Percentiles rank a stretch among this genome's conserved stretches.
Evolutionary conservation across 2,329 filamentous ascomycete species (phyloP).

Genomic region (Curvularia hawaiiensis): DNA sequence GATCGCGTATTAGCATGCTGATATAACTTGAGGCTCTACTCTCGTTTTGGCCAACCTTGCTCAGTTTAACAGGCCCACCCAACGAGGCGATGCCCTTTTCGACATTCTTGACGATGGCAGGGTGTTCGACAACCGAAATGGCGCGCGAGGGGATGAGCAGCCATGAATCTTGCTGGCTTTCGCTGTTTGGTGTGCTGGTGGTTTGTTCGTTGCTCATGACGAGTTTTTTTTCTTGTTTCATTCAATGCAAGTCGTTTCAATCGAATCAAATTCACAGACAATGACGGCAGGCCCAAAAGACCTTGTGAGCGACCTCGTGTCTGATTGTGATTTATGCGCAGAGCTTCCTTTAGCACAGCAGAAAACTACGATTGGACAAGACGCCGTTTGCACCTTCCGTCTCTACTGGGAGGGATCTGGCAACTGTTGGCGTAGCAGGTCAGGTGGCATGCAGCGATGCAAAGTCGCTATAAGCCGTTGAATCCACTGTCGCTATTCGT

Average conservation of each 20-base stretch:
- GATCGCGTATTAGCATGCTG: slow-evolving; percentile 16
- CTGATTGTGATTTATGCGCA: background rate
- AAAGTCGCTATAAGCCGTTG: background rate
- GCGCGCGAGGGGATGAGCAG: slow-evolving; percentile 58
- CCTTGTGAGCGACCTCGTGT: background rate
- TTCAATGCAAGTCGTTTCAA: background rate
- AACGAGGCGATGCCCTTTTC: slow-evolving; percentile 68
- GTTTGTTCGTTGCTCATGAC: slow-evolving; percentile 19
- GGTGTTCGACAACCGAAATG: slow-evolving; percentile 69
- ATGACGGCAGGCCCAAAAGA: background rate
- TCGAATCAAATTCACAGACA: background rate
- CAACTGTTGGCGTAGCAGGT: background rate
- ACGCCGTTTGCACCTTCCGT: background rate
- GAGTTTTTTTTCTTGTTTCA: background rate
- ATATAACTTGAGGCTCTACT: slow-evolving; percentile 4
- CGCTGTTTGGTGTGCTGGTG: slow-evolving; percentile 10
- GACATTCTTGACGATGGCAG: slow-evolving; percentile 67
- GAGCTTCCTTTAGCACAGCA: background rate
- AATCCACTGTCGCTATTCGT: background rate
- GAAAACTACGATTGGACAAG: background rate
- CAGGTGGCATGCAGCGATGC: slow-evolving; percentile 2
- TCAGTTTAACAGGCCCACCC: slow-evolving; percentile 60
- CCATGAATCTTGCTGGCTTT: slow-evolving; percentile 45
- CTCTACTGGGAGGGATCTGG: slow-evolving; percentile 17
- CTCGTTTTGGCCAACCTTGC: slow-evolving; percentile 51